Percentiles rank a stretch among this genome's conserved stretches.
phyloP scores from a whole-genome alignment of 2,329 filamentous ascomycete genomes.

The Fusarium globosum region DNA sequence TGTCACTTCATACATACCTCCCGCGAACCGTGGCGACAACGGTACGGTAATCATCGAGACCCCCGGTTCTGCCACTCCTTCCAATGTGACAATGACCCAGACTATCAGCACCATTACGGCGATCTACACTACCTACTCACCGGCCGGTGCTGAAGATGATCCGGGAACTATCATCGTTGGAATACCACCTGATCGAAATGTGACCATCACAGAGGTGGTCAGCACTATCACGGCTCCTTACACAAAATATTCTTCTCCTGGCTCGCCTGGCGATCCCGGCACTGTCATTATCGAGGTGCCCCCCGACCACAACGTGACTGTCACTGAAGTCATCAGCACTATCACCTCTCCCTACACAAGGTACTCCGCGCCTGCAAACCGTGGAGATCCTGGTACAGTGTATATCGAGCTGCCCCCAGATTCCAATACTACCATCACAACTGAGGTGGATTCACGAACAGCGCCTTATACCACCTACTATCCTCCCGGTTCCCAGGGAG shows the following conservation, averaged over 20 bases:
- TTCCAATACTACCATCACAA: conserved; percentile 20
- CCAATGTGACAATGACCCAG: conserved; percentile 26
- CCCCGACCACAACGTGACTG: conserved; percentile 17
- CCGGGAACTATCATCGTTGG: conserved; percentile 27
- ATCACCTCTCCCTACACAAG: conserved; percentile 19
- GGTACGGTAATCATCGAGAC: conserved; percentile 31
- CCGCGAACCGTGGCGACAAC: conserved; percentile 6
- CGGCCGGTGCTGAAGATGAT: conserved; percentile 13
- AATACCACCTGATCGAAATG: conserved; percentile 21
- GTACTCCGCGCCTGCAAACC: conserved; percentile 1
- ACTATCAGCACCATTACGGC: conserved; percentile 27
- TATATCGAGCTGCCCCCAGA: conserved; percentile 13
- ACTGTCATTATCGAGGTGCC: conserved; percentile 21
- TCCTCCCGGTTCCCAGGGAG: not conserved
- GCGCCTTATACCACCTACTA: conserved; percentile 14
- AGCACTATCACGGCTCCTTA: conserved; percentile 8
- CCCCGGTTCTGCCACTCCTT: conserved; percentile 4
- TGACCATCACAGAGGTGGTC: conserved; percentile 22
- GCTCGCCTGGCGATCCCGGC: conserved; percentile 15
- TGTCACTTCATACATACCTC: conserved; percentile 25
- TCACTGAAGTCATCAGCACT: conserved; percentile 14
- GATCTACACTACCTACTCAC: conserved; percentile 24
- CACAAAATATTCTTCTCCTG: conserved; percentile 20
- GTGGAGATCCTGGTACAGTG: conserved; percentile 22
- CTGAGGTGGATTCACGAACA: conserved; percentile 1